Base-by-base conservation (phyloP, 2,329 filamentous ascomycete genomes). In the Colletotrichum truncatum region DNA sequence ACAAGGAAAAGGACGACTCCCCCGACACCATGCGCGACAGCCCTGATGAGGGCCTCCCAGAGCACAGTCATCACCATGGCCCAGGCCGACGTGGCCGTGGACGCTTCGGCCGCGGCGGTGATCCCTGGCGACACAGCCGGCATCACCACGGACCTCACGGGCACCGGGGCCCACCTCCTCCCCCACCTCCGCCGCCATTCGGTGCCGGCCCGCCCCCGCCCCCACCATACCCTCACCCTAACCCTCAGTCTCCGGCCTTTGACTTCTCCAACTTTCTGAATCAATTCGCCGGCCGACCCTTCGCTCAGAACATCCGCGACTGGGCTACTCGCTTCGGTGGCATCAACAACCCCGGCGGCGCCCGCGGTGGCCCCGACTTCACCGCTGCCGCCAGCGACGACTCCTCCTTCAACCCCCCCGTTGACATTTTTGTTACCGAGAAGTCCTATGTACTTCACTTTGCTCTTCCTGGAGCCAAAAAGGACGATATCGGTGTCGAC, bases 391-490 rank as follows among this genome's bases (percentile, higher is more conserved):
- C 57, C 45, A 64, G 68, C 36, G 73, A 75, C 38, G 72, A 73
- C 38, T 77, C 80, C 56, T 75, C 81, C 63, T 91, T 92, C 76
- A 76, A 77, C 5, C 91, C 91, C 1, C 88, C 90, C n/a, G 81
- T 90, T 59, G 93, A 97, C 74, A 80, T 94, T 68, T 96, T 95
- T 81, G 87, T 91, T 74, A 91, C 89, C 5, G 78, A 87, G 6
- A 78, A 80, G 30, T 78, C 87, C 12, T 94, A 89, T 74, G 81
- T 93, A 43, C 79, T 96, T 8, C 92, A 96, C 76, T 81, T 94
- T 72, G 90, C 92, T 1, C 84, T 97, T 0, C 92, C 93, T 0
- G 93, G 93, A 25, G 92, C 90, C 2, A 90, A 90, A 79, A 94
- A 94, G 78, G 86, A 93, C 71, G 92, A 96, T 72, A 81, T 96